Evolutionary conservation across 2,329 filamentous ascomycete species (phyloP).

Genomic region (Arthrobotrys entomopaga): DNA sequence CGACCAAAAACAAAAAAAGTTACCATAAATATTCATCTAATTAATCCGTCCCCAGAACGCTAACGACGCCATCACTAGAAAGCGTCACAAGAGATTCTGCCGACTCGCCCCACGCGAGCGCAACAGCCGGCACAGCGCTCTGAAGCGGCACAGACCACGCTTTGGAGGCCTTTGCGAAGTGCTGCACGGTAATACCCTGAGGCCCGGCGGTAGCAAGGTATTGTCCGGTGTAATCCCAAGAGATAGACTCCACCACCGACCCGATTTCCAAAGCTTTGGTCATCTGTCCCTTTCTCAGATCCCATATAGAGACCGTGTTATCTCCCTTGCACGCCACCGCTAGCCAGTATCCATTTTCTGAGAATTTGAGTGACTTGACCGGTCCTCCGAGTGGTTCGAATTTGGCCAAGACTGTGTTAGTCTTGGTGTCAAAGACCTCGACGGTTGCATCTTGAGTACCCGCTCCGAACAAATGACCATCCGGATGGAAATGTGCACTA

Average conservation of each 20-base stretch:
- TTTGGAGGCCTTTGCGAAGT: constrained; percentile 88
- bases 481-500: constrained; percentile 87
- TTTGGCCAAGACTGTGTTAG: constrained; percentile 77
- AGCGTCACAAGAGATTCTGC: constrained; percentile 80
- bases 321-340: constrained; percentile 82
- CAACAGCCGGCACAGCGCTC: constrained; percentile 76
- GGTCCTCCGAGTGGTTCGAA: constrained; percentile 75
- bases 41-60: constrained; percentile 72
- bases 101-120: constrained; percentile 79
- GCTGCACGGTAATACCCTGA: constrained; percentile 83
- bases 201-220: constrained; percentile 85
- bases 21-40: constrained; percentile 54
- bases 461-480: constrained; percentile 90
- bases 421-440: constrained; percentile 88
- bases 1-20: too few relatives aligned
- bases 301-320: constrained; percentile 84
- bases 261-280: constrained; percentile 89
- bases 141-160: constrained; percentile 86
- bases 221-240: constrained; percentile 95
- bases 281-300: constrained; percentile 83
- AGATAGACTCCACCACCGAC: constrained; percentile 76
- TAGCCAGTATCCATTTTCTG: constrained; percentile 96
- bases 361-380: constrained; percentile 82
- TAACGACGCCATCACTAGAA: constrained; percentile 78
- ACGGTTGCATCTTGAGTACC: constrained; percentile 83